These are phyloP conservation scores for Aureobasidium sp. DNA, from an alignment of 2,329 filamentous ascomycete species.

Conservation along the genomic window DNA sequence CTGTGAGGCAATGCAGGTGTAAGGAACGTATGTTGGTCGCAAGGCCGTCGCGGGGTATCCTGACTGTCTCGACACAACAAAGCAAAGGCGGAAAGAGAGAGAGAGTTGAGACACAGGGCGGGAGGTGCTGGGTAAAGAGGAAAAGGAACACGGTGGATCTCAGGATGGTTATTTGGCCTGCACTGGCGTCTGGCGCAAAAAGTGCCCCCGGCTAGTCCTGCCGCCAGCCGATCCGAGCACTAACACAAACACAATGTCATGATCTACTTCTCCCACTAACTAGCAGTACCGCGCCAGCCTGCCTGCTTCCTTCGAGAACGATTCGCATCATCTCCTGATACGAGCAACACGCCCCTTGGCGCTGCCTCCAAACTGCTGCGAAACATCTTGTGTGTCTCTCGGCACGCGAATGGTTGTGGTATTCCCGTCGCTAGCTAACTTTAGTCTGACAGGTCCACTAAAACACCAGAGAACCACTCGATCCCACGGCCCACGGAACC, in stretches of 20 bases:
- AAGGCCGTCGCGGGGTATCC: background rate
- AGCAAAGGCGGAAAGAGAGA: background rate
- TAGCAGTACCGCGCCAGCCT: background rate
- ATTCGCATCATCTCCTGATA: slow-evolving; percentile 6
- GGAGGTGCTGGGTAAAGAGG: background rate
- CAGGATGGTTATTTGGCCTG: background rate
- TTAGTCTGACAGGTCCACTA: slow-evolving; percentile 10
- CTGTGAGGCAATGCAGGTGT: background rate
- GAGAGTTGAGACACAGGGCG: background rate
- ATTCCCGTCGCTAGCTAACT: slow-evolving; percentile 1
- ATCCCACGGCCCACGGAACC: background rate
- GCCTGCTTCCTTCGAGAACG: slow-evolving; percentile 1
- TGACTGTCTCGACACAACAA: background rate
- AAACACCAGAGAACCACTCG: background rate
- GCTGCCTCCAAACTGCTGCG: background rate
- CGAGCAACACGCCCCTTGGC: background rate
- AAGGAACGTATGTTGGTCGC: background rate
- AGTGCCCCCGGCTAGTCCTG: background rate
- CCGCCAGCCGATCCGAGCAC: background rate
- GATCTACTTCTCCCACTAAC: background rate
- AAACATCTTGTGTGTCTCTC: background rate
- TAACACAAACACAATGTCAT: background rate
- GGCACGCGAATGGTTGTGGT: background rate
- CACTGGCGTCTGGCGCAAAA: background rate
- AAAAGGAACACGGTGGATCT: background rate